These are phyloP conservation scores for Arthrobotrys pseudoclavata DNA, from an alignment of 2,329 filamentous ascomycete species.

Conservation along the genomic window DNA sequence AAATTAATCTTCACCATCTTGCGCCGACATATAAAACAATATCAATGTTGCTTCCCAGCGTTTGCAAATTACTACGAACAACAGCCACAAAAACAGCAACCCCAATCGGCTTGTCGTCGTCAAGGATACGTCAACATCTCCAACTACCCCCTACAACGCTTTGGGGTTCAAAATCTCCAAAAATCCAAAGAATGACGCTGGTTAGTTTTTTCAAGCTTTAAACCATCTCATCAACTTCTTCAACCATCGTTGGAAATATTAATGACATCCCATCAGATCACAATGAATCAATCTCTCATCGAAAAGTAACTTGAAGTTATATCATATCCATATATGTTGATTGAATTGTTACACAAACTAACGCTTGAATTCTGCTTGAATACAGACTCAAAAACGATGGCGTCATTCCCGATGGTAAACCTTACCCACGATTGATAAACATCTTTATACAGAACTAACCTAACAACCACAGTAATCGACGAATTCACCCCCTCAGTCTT, in stretches of 20 bases:
- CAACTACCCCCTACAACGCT: not conserved
- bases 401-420: constrained; percentile 65
- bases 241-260: not conserved
- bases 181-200: constrained; percentile 27
- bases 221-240: too few species aligned
- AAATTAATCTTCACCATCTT: too few species aligned
- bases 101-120: not conserved
- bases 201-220: not conserved
- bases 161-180: constrained; percentile 6
- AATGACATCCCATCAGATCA: constrained; percentile 42
- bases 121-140: constrained; percentile 26
- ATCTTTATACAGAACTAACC: constrained; percentile 4
- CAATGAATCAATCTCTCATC: constrained; percentile 61
- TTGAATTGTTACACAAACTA: not conserved
- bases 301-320: constrained; percentile 60
- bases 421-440: constrained; percentile 28
- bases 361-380: not conserved
- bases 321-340: too few species aligned
- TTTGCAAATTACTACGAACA: not conserved
- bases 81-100: not conserved
- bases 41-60: not conserved
- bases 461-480: constrained; percentile 70
- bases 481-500: constrained; percentile 72
- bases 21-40: not conserved
- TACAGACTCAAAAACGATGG: constrained; percentile 63